Evolutionary conservation across 2,329 filamentous ascomycete species (phyloP).

Genomic region (Tothia fuscella): DNA sequence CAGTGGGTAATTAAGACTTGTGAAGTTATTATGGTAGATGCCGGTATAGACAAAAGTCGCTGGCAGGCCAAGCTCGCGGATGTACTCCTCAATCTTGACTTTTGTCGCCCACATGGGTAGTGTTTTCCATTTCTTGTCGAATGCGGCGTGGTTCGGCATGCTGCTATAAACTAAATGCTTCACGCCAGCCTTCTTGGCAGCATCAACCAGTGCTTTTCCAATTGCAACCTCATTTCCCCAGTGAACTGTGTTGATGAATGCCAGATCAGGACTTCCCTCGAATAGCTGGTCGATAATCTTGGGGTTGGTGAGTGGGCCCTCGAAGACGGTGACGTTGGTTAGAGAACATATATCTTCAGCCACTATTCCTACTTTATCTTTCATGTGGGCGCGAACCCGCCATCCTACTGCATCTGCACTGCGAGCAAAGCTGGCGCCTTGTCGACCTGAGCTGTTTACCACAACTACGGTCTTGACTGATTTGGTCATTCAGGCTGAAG

Average conservation of each 20-base stretch:
- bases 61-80: conserved; percentile 68
- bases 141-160: conserved; percentile 87
- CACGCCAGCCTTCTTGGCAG: conserved; percentile 71
- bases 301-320: conserved; percentile 59
- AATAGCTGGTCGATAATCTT: conserved; percentile 70
- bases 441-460: conserved; percentile 90
- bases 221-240: conserved; percentile 91
- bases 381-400: conserved; percentile 81
- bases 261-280: conserved; percentile 51
- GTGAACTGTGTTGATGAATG: conserved; percentile 96
- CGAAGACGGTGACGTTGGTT: conserved; percentile 64
- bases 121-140: conserved; percentile 64
- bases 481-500: too few species aligned
- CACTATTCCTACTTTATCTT: conserved; percentile 76
- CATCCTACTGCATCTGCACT: conserved; percentile 91
- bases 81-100: conserved; percentile 83
- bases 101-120: conserved; percentile 88
- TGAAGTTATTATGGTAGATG: conserved; percentile 99
- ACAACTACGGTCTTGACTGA: conserved; percentile 57
- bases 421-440: conserved; percentile 88
- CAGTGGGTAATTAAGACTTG: conserved; percentile 77
- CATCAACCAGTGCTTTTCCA: conserved; percentile 77
- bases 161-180: conserved; percentile 93
- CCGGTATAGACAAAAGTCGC: conserved; percentile 92
- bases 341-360: conserved; percentile 74